phyloP scores from a whole-genome alignment of 192 early-diverging fungal species.

The Backusella australiensis region DNA sequence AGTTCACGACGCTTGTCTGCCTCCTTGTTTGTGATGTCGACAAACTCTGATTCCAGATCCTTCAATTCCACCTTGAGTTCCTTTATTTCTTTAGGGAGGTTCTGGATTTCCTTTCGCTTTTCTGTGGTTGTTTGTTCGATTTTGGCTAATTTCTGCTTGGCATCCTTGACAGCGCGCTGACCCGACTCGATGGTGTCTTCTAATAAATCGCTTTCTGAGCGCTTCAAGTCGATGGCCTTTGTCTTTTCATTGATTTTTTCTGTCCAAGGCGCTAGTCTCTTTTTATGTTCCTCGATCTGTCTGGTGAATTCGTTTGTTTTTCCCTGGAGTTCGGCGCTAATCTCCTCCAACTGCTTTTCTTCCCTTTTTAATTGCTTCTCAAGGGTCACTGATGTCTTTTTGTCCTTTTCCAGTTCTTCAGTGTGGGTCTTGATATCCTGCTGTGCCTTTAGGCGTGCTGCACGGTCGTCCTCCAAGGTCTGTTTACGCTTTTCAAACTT shows the following conservation, averaged over 20 bases:
- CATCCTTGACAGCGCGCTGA: slow-evolving; percentile 55
- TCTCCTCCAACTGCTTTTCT: slow-evolving; percentile 71
- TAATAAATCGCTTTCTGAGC: slow-evolving; percentile 80
- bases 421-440: slow-evolving; percentile 71
- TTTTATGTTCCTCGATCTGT: slow-evolving; percentile 84
- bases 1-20: slow-evolving; percentile 37
- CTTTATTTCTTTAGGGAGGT: slow-evolving; percentile 49
- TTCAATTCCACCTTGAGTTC: slow-evolving; percentile 37
- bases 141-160: slow-evolving; percentile 48
- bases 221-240: slow-evolving; percentile 70
- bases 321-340: slow-evolving; percentile 75
- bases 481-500: slow-evolving; percentile 80
- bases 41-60: background rate
- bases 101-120: slow-evolving; percentile 29
- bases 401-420: slow-evolving; percentile 54
- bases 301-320: slow-evolving; percentile 84
- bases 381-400: slow-evolving; percentile 59
- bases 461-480: slow-evolving; percentile 61
- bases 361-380: slow-evolving; percentile 62
- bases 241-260: slow-evolving; percentile 78
- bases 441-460: slow-evolving; percentile 56
- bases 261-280: slow-evolving; percentile 81
- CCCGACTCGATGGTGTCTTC: slow-evolving; percentile 58
- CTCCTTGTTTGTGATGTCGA: slow-evolving; percentile 10
- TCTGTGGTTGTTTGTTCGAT: slow-evolving; percentile 42